These are phyloP conservation scores for Kwoniella sp. DNA, from an alignment of 768 basidiomycete genomes.

Conservation along the genomic window DNA sequence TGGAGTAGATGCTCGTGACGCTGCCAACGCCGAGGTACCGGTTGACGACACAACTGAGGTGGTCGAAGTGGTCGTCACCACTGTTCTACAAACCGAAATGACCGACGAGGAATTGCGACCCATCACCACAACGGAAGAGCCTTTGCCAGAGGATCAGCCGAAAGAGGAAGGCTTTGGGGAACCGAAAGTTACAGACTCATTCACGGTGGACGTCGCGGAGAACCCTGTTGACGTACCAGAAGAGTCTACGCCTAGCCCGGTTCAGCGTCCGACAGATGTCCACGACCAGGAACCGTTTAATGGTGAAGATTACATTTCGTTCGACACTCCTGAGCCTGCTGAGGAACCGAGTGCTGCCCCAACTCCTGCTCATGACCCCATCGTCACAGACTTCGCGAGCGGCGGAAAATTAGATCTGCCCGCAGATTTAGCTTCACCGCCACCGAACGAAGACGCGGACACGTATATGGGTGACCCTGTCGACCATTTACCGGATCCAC, in stretches of 20 bases:
- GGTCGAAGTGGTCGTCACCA: background rate
- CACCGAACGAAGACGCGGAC: background rate
- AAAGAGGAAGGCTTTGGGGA: background rate
- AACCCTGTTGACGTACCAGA: background rate
- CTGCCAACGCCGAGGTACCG: background rate
- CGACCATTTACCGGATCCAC: constrained; percentile 8
- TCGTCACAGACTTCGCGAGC: background rate
- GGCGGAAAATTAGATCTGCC: too few relatives aligned
- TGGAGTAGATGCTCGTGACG: background rate
- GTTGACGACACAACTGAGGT: background rate
- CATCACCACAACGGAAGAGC: background rate
- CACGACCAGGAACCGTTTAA: background rate
- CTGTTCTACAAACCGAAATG: background rate
- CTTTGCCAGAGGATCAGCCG: background rate
- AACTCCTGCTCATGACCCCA: background rate
- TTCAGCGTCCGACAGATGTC: background rate
- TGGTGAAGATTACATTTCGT: constrained; percentile 15
- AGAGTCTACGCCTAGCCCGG: constrained; percentile 16
- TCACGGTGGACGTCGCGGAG: constrained; percentile 13
- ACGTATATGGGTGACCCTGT: background rate
- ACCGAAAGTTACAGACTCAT: constrained; percentile 7
- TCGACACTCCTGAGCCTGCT: constrained; percentile 3
- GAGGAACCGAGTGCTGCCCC: background rate
- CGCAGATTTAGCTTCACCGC: too few relatives aligned
- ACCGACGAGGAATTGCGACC: background rate